A percentile compares a stretch with the other conserved stretches of the same genome.
phyloP scores from a whole-genome alignment of 306 rosid species.

The Acacia crassicarpa region DNA sequence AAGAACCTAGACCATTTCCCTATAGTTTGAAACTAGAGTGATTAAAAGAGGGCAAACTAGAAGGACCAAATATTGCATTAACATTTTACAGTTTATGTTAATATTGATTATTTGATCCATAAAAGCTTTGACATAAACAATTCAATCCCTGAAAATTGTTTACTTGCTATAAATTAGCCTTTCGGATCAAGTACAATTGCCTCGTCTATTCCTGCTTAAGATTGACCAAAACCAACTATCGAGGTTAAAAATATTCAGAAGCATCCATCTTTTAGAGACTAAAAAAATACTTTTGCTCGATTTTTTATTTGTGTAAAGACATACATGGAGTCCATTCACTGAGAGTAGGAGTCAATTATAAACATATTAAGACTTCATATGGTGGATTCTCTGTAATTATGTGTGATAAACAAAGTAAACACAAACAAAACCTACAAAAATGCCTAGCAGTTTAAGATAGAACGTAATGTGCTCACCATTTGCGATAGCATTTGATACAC shows the following conservation, averaged over 20 bases:
- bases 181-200: not conserved
- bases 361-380: not conserved
- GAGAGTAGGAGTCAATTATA: not conserved
- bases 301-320: not conserved
- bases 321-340: not conserved
- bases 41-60: no score
- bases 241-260: not conserved
- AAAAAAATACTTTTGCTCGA: not conserved
- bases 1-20: no score
- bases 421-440: not conserved
- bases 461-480: constrained; percentile 56
- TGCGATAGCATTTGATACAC: constrained; percentile 98
- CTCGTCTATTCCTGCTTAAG: not conserved
- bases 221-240: not conserved
- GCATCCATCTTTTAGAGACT: not conserved
- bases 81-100: not conserved
- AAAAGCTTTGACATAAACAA: not conserved
- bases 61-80: no score
- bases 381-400: not conserved
- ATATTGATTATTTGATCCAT: not conserved
- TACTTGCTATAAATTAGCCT: not conserved
- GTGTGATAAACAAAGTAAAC: not conserved
- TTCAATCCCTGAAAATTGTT: not conserved
- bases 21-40: no score
- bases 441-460: not conserved